These are phyloP conservation scores for Trichoderma reesei DNA, from an alignment of 495 filamentous ascomycete species.

Conservation along the genomic window DNA sequence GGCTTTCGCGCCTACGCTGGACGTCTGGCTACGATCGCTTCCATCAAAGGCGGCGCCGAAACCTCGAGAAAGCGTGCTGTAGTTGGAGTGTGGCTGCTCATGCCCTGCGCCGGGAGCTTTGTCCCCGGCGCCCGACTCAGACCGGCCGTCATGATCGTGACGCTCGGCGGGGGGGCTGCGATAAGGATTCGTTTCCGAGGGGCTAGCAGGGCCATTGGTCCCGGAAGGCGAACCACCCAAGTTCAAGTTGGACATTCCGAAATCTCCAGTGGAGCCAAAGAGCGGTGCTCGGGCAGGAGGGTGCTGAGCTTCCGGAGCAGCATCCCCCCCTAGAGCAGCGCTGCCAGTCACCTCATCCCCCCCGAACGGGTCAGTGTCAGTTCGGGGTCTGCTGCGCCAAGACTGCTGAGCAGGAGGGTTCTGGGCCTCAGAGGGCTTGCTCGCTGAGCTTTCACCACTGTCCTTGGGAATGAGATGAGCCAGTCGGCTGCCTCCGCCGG, in stretches of 20 bases:
- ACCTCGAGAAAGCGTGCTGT: constrained; percentile 35
- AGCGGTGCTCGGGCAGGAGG: constrained; percentile 26
- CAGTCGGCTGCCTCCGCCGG: constrained; percentile 69
- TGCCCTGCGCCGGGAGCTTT: constrained; percentile 19
- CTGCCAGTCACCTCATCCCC: constrained; percentile 55
- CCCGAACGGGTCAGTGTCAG: constrained; percentile 73
- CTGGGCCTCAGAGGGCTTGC: constrained; percentile 26
- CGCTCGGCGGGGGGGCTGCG: constrained; percentile 84
- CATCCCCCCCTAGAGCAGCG: constrained; percentile 69
- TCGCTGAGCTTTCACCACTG: constrained; percentile 52
- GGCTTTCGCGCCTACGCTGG: constrained; percentile 66
- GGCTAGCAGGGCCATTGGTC: constrained; percentile 57
- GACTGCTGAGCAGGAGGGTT: constrained; percentile 25
- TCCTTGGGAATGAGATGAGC: constrained; percentile 76
- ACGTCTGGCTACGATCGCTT: constrained; percentile 79
- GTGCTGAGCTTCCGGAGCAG: constrained; percentile 45
- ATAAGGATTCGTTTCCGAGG: constrained; percentile 96
- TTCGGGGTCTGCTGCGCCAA: constrained; percentile 48
- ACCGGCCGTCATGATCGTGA: constrained; percentile 46
- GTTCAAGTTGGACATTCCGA: constrained; percentile 76
- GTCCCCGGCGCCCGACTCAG: neutral
- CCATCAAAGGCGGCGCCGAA: constrained; percentile 52
- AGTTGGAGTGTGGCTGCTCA: constrained; percentile 34
- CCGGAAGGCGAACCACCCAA: constrained; percentile 42
- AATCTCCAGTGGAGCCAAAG: constrained; percentile 46